These are phyloP conservation scores for Beauveria bassiana DNA, from an alignment of 2,329 filamentous ascomycete genomes.

Conservation along the genomic window DNA sequence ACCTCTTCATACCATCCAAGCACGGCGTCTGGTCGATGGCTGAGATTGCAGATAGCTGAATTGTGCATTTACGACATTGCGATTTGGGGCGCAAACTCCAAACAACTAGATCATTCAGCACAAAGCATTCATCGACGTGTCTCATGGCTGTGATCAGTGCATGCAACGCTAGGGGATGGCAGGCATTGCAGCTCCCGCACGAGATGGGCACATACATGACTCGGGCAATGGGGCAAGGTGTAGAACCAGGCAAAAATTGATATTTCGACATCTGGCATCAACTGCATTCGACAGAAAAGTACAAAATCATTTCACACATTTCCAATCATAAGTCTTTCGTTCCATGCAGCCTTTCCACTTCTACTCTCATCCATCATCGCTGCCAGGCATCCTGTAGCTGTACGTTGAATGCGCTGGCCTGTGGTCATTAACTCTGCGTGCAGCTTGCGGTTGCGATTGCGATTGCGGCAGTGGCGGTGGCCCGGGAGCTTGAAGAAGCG, in stretches of 20 bases:
- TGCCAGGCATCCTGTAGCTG: not conserved
- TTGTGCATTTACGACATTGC: no score
- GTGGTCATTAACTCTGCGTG: not conserved
- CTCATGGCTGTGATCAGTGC: no score
- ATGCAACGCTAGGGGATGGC: no score
- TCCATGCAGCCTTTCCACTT: not conserved
- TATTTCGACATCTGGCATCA: not conserved
- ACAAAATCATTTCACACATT: slow-evolving; percentile 11
- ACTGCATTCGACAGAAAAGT: slow-evolving; percentile 1
- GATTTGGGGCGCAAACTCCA: no score
- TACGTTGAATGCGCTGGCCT: not conserved
- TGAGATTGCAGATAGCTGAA: no score
- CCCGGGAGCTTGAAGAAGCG: not conserved
- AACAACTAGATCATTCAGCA: no score
- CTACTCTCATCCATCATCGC: slow-evolving; percentile 2
- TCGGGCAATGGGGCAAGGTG: no score
- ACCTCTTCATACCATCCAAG: no score
- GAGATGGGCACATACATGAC: no score
- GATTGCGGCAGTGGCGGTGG: not conserved
- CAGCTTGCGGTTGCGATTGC: not conserved
- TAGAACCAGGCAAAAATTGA: not conserved
- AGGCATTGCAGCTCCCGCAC: no score
- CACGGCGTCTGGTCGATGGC: no score
- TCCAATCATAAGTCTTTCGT: slow-evolving; percentile 5
- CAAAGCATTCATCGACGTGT: no score